phyloP scores from a whole-genome alignment of 1,139 yeast species.

The Wickerhamomyces sp. region DNA sequence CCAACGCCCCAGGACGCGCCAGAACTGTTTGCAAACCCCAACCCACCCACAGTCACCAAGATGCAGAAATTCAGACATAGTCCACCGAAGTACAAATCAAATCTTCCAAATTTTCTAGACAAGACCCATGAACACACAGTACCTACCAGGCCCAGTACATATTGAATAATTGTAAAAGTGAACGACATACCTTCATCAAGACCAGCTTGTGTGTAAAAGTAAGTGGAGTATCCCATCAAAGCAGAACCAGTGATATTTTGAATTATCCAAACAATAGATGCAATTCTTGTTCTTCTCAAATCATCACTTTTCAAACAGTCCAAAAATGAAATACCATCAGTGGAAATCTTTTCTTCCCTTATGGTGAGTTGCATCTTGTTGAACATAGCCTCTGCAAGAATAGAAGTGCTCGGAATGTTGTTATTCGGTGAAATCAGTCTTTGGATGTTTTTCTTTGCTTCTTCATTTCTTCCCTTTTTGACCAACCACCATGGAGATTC shows the following conservation, averaged over 20 bases:
- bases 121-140: conserved; percentile 26
- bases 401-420: conserved; percentile 10
- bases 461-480: conserved; percentile 31
- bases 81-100: conserved; percentile 30
- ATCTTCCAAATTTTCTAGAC: conserved; percentile 26
- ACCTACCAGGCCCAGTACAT: conserved; percentile 29
- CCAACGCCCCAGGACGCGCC: conserved; percentile 24
- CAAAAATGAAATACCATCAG: conserved; percentile 25
- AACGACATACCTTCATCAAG: conserved; percentile 26
- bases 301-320: conserved; percentile 46
- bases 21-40: conserved; percentile 23
- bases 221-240: conserved; percentile 41
- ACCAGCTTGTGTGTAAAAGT: conserved; percentile 34
- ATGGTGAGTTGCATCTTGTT: conserved; percentile 28
- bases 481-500: conserved; percentile 56
- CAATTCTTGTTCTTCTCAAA: conserved; percentile 47
- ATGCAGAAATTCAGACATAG: conserved; percentile 23
- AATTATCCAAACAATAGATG: conserved; percentile 41
- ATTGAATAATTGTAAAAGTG: conserved; percentile 28
- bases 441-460: conserved; percentile 38
- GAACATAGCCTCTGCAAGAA: conserved; percentile 20
- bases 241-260: conserved; percentile 49
- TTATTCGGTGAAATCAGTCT: conserved; percentile 10
- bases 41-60: conserved; percentile 28
- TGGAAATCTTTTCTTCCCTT: conserved; percentile 24